Evolutionary conservation across 495 filamentous ascomycete species (phyloP).

Genomic region (Chlorociboria aeruginascens): DNA sequence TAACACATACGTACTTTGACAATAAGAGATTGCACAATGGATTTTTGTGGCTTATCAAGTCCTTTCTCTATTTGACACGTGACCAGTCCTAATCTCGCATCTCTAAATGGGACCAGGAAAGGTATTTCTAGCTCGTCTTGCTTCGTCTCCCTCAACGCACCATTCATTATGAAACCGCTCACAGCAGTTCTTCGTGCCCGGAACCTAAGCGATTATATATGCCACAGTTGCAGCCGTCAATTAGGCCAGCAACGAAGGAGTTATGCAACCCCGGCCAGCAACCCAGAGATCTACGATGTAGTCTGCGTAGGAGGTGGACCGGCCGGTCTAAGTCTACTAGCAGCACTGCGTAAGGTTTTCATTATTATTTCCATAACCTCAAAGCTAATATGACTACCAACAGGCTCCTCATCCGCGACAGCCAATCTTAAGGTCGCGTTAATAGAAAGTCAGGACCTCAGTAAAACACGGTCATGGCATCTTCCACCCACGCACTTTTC

Average conservation of each 20-base stretch:
- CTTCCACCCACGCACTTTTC: conserved; percentile 63
- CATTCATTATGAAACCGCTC: conserved; percentile 8
- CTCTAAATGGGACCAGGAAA: no score
- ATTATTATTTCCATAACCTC: neutral
- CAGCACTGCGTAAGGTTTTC: conserved; percentile 61
- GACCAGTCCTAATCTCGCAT: no score
- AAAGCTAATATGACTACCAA: conserved; percentile 4
- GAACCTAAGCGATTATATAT: conserved; percentile 22
- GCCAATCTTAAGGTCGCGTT: conserved; percentile 73
- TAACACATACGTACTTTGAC: no score
- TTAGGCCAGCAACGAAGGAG: conserved; percentile 21
- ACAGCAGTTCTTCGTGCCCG: neutral
- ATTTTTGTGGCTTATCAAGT: no score
- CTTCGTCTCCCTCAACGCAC: no score
- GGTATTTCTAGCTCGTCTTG: no score
- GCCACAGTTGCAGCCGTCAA: conserved; percentile 32
- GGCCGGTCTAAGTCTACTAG: conserved; percentile 77
- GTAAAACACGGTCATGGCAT: conserved; percentile 48
- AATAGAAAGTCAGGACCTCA: conserved; percentile 77
- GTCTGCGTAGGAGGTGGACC: conserved; percentile 96
- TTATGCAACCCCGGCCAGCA: conserved; percentile 21
- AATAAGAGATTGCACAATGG: no score
- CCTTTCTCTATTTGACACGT: no score
- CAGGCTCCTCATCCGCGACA: conserved; percentile 58
- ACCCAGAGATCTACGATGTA: conserved; percentile 27